Percentiles rank a stretch among this genome's conserved stretches.
Conservation (phyloP, 306 rosid genomes). For the Acacia acuminata region DNA sequence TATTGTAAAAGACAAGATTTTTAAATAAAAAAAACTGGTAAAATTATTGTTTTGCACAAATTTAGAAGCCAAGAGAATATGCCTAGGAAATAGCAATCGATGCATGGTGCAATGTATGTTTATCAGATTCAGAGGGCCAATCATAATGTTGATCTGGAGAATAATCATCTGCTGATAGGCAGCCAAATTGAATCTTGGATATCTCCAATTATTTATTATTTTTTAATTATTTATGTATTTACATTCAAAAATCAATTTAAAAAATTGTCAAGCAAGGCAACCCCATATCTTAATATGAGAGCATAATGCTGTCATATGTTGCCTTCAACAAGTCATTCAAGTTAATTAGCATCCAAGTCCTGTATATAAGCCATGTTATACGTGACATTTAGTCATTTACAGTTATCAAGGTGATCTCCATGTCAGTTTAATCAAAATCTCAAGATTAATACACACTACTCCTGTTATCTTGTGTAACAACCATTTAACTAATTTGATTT, state of each 20-base stretch:
- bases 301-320: too few species aligned
- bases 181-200: background rate
- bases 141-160: slow-evolving; percentile 2
- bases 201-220: background rate
- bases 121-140: slow-evolving; percentile 21
- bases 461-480: too few species aligned
- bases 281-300: too few species aligned
- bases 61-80: slow-evolving; percentile 1
- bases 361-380: too few species aligned
- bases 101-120: slow-evolving; percentile 15
- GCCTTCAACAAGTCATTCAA: too few species aligned
- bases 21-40: background rate
- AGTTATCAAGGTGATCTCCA: too few species aligned
- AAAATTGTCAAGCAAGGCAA: background rate
- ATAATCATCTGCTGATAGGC: slow-evolving; percentile 3
- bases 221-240: background rate
- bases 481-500: too few species aligned
- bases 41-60: background rate
- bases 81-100: background rate
- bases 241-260: background rate
- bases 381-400: too few species aligned
- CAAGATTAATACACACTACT: too few species aligned
- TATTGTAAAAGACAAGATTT: background rate
- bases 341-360: too few species aligned
- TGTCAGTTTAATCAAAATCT: too few species aligned